Evolutionary conservation across 768 basidiomycete species (phyloP), one percentile per base, ranked within the genome.

Genomic region (Boletus tomentosulus): DNA sequence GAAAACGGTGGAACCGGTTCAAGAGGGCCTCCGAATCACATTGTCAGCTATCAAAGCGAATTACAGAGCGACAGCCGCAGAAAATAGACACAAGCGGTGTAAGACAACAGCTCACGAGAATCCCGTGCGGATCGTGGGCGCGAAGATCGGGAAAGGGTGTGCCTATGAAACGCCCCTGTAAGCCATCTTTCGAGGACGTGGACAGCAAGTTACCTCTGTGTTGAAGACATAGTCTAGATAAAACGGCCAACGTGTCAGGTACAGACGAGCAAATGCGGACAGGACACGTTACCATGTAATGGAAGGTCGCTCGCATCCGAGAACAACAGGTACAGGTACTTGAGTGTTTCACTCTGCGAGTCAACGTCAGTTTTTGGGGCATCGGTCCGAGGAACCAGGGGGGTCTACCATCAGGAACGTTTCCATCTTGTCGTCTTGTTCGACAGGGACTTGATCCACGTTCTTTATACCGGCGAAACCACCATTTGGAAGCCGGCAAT

Each of bases 281-380:
- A 16, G 25, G 30, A 82, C 88, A 66, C 28, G 22, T 43, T 61
- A 92, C 90, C 74, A 50, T 83, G 79, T 54, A 96, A 66, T 1
- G 94, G 85, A 39, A 96, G 71, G n/a, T 85, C 78, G 28, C 67
- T 75, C 7, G 78, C 77, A 62, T 92, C 89, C 51, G 85, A 81
- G 67, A 96, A 98, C 4, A 97, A 72, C 58, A 96, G 70, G 68
- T 87, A 97, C 22, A 98, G 76, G 71, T 97, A 97, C 69, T 98
- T 94, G 55, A 94, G 71, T 6, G 91, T 94, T 70, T 93, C 91
- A 60, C 88, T 87, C 91, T 92, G 64, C 34, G 47, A 38, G 35
- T 48, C 8, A 28, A 30, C 5, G 34, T 30, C 19, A 11, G 35
- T 22, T 35, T n/a, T 6, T 19, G 35, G 33, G 16, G 16, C 25